A percentile compares a stretch with the other conserved stretches of the same genome.
Conservation (phyloP, 306 rosid genomes). For the Morella rubra region DNA sequence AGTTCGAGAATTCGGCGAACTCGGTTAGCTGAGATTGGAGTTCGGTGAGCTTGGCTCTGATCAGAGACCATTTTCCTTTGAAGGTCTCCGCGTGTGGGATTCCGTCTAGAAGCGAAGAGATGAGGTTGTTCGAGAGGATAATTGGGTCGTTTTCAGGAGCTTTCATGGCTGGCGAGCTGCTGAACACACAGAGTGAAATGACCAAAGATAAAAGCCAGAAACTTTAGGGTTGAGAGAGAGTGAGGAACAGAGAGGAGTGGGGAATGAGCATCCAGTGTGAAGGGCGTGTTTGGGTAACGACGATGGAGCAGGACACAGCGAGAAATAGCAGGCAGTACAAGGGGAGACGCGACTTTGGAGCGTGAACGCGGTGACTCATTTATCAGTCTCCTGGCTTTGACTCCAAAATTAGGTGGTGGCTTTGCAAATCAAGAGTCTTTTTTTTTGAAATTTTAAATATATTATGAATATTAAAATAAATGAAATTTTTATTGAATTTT, state of each 20-base stretch:
- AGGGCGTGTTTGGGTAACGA: neutral
- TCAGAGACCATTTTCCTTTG: slow-evolving; percentile 74
- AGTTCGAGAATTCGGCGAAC: slow-evolving; percentile 49
- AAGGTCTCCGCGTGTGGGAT: slow-evolving; percentile 55
- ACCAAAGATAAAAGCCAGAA: neutral
- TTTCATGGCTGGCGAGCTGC: slow-evolving; percentile 46
- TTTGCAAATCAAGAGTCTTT: too few relatives aligned
- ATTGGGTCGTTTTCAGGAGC: slow-evolving; percentile 46
- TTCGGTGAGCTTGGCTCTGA: slow-evolving; percentile 53
- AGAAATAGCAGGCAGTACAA: neutral
- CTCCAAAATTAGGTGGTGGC: too few relatives aligned
- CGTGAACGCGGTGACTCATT: neutral
- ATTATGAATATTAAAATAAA: too few relatives aligned
- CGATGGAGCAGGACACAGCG: neutral
- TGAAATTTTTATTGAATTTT: too few relatives aligned
- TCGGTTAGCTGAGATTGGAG: slow-evolving; percentile 72
- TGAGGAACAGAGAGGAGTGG: neutral
- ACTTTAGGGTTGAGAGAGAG: slow-evolving; percentile 13
- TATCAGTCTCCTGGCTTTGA: too few relatives aligned
- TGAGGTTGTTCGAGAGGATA: slow-evolving; percentile 24
- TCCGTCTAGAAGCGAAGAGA: slow-evolving; percentile 41
- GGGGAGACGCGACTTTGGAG: neutral
- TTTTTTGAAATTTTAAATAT: too few relatives aligned
- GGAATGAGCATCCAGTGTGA: neutral
- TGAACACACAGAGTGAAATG: neutral